Base-by-base conservation (phyloP, 176 grass and related monocot species). In the Lolium rigidum region DNA sequence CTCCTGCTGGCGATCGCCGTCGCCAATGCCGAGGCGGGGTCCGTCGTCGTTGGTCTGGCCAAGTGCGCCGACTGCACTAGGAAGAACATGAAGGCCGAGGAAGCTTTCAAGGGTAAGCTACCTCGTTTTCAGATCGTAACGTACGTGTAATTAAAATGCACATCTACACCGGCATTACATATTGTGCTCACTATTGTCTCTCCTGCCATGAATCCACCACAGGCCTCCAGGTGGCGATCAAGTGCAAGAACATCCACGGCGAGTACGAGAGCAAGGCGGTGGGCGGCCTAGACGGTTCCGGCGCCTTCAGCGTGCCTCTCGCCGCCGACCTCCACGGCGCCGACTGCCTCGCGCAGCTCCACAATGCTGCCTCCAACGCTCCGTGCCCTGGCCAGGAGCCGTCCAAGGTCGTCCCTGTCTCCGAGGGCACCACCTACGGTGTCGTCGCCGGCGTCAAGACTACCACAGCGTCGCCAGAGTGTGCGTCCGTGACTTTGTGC, bases 301-400 rank as follows among this genome's bases (percentile, higher is more conserved):
- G 87, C 16, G 87, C 81, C 0, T 88, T 88, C 55, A 64, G 55
- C 66, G 56, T 88, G 15, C 75, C 87, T 1, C 31, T 88, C 1
- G 10, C 28, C 15, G 10, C 35, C 0, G 46, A 88, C 35, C 81
- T 73, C 5, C 61, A 68, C 0, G 39, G 50, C 5, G 75, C 28
- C 56, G 56, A 84, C 46, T 89, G 87, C 55, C 10, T 79, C 44
- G 87, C 81, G 0, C 87, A 89, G 46, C 87, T 89, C 55, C 81
- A 84, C 46, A 74, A 3, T 6, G 16, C 56, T 1, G 44, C 56
- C 8, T 74, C 35, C 48, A 80, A 61, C 10, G 6, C 0, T 8
- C 75, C 87, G 0, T 89, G 87, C 67, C 35, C 56, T 0, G 66
- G 87, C 1, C 87, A 89, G 76, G 81, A 88, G 75, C 87, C 81